A percentile compares a stretch with the other conserved stretches of the same genome.
phyloP scores from a whole-genome alignment of 345 rosid genomes.

The Anastatica hierochuntica region DNA sequence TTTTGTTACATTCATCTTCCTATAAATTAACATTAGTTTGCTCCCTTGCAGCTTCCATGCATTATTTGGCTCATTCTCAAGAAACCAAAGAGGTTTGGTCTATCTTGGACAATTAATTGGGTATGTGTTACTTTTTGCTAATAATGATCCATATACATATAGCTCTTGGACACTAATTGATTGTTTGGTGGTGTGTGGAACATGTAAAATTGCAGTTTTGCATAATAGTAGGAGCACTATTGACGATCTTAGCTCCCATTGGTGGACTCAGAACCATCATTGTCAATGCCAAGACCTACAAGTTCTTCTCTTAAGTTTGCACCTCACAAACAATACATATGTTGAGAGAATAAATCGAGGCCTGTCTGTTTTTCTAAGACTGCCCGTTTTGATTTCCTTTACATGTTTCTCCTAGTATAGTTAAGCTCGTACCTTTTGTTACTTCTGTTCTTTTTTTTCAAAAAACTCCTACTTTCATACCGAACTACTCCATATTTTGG shows the following conservation, averaged over 20 bases:
- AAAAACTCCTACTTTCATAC: too few species aligned
- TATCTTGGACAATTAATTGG: slow-evolving; percentile 59
- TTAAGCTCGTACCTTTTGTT: background rate
- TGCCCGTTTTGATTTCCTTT: background rate
- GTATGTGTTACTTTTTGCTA: slow-evolving; percentile 25
- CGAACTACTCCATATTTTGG: too few species aligned
- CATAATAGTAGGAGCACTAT: slow-evolving; percentile 41
- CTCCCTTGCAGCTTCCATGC: slow-evolving; percentile 67
- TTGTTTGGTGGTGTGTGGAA: background rate
- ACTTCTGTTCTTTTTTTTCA: background rate
- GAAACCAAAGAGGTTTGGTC: slow-evolving; percentile 60
- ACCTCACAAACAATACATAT: background rate
- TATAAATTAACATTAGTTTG: background rate
- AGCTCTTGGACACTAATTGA: background rate
- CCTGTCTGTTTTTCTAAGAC: slow-evolving; percentile 7
- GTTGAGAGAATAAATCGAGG: background rate
- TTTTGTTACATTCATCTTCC: too few species aligned
- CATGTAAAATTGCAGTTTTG: slow-evolving; percentile 54
- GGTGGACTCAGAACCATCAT: slow-evolving; percentile 67
- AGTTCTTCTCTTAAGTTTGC: slow-evolving; percentile 46
- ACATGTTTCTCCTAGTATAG: background rate
- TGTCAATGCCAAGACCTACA: slow-evolving; percentile 35
- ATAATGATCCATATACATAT: too few species aligned
- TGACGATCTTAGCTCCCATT: slow-evolving; percentile 61
- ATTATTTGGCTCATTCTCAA: slow-evolving; percentile 55